These are phyloP conservation scores for Bocquillonia castaneifolia DNA, from an alignment of 441 rosid genomes.

Conservation along the genomic window DNA sequence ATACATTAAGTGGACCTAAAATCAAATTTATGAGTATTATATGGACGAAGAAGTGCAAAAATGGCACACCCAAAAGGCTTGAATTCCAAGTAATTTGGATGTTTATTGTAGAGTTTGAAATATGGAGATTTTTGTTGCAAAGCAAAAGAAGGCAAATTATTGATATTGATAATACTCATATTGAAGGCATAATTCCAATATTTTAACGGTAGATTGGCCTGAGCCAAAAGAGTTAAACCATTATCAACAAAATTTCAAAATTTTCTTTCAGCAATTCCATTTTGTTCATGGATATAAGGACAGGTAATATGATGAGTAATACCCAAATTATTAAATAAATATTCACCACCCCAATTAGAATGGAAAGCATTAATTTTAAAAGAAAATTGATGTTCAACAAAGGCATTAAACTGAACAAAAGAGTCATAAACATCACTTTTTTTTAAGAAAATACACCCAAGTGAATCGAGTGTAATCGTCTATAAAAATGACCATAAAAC, in stretches of 20 bases:
- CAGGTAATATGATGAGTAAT: neutral
- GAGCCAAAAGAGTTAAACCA: neutral
- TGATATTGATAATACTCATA: neutral
- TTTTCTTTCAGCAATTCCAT: neutral
- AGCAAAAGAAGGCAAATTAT: neutral
- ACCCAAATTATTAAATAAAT: neutral
- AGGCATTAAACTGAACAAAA: neutral
- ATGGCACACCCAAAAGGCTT: neutral
- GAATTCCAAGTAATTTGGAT: neutral
- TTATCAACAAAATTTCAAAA: neutral
- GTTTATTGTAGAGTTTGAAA: too few relatives aligned
- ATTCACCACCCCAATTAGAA: neutral
- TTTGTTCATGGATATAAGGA: constrained; percentile 4
- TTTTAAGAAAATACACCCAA: neutral
- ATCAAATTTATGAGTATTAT: too few relatives aligned
- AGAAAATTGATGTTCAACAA: neutral
- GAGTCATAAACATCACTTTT: neutral
- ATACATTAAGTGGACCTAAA: neutral
- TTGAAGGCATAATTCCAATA: constrained; percentile 4
- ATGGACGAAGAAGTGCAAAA: neutral
- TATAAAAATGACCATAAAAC: neutral
- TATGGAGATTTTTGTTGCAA: too few relatives aligned
- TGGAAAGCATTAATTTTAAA: neutral
- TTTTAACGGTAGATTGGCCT: neutral
- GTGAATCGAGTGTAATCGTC: neutral